phyloP scores from a whole-genome alignment of 495 filamentous ascomycete species.

The Penicillium arizonense region DNA sequence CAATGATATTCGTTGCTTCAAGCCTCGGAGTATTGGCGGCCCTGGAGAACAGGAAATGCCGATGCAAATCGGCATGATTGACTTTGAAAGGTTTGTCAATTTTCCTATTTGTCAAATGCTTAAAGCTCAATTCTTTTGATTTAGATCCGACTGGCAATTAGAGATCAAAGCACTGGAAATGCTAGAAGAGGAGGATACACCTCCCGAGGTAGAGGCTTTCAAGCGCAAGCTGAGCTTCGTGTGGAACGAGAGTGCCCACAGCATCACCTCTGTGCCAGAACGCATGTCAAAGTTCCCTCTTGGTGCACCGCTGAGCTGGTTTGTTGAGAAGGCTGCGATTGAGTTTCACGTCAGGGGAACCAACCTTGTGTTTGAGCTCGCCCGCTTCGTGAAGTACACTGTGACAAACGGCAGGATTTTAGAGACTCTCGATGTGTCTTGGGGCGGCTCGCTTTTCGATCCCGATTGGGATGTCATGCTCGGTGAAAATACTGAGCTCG shows the following conservation, averaged over 20 bases:
- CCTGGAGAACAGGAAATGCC: conserved; percentile 17
- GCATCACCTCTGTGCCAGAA: conserved; percentile 22
- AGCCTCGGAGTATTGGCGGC: conserved; percentile 18
- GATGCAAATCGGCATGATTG: conserved; percentile 35
- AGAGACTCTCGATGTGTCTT: conserved; percentile 17
- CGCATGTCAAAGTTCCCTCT: conserved; percentile 25
- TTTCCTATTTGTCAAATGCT: not conserved
- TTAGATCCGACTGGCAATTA: conserved; percentile 41
- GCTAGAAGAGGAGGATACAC: conserved; percentile 17
- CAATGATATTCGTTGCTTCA: conserved; percentile 34
- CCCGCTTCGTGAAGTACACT: conserved; percentile 53
- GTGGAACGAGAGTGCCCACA: conserved; percentile 1
- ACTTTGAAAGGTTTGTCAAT: conserved; percentile 31
- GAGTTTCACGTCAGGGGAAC: conserved; percentile 46
- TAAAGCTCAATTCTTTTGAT: not conserved
- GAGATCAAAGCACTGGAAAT: conserved; percentile 37
- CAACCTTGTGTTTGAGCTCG: conserved; percentile 54
- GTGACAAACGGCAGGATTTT: conserved; percentile 8
- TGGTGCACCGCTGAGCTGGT: conserved; percentile 22
- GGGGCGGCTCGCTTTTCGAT: conserved; percentile 50
- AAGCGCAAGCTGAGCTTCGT: conserved; percentile 24
- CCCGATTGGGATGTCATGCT: conserved; percentile 49
- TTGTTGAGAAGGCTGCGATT: conserved; percentile 51
- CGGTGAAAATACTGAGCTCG: conserved; percentile 28
- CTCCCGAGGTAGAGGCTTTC: conserved; percentile 27